A percentile compares a stretch with the other conserved stretches of the same genome.
Evolutionary conservation across 139 green algal species (phyloP).

Genomic region (Haematococcus lacustris): DNA sequence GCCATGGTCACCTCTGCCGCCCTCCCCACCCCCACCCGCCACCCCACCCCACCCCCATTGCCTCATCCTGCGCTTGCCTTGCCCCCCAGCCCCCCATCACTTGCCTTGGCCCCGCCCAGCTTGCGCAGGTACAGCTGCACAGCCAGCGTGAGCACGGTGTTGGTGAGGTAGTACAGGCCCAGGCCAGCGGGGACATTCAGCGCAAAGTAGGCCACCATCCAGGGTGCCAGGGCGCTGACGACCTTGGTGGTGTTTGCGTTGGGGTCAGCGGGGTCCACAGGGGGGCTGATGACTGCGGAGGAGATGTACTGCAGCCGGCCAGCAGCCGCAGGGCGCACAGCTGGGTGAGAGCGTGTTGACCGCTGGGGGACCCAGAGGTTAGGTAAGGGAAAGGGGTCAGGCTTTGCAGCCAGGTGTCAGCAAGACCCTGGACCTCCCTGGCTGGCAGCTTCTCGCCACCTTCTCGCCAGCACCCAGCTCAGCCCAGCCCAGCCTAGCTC

Average conservation of each 20-base stretch:
- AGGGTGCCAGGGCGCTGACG: conserved; percentile 53
- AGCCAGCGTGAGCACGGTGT: conserved; percentile 61
- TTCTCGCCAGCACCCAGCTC: too few species aligned
- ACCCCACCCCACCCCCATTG: too few species aligned
- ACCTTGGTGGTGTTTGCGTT: conserved; percentile 44
- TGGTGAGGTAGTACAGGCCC: conserved; percentile 86
- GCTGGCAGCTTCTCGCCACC: too few species aligned
- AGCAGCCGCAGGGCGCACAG: not conserved
- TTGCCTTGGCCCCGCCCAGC: conserved; percentile 59
- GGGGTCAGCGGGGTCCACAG: conserved; percentile 60
- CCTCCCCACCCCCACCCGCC: not conserved
- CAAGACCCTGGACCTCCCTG: too few species aligned
- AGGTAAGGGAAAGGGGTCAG: too few species aligned
- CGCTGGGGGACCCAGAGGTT: too few species aligned
- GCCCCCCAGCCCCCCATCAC: not conserved
- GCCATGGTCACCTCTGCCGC: not conserved
- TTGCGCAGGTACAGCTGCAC: conserved; percentile 71
- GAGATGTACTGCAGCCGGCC: conserved; percentile 20
- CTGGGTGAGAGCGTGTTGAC: too few species aligned
- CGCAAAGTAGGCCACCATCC: conserved; percentile 86
- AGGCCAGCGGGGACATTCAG: conserved; percentile 82
- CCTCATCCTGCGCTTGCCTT: too few species aligned
- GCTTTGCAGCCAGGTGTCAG: too few species aligned
- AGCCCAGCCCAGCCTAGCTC: too few species aligned
- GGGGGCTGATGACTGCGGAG: conserved; percentile 35